These are phyloP conservation scores for Taphrina flavorubra DNA, from an alignment of 1,139 yeast species.

Conservation along the genomic window DNA sequence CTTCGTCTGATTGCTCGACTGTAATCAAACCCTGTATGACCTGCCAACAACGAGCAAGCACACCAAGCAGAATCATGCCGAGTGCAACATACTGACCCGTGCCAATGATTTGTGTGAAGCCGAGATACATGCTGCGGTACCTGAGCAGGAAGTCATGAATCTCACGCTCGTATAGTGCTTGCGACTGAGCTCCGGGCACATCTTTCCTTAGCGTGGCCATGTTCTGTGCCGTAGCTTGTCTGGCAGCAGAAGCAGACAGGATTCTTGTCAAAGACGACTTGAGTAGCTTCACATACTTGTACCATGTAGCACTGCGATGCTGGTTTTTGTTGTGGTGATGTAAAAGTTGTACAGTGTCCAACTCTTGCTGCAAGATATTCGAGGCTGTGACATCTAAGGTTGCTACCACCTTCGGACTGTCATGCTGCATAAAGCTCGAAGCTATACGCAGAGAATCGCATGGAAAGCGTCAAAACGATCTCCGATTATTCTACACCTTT, in stretches of 20 bases:
- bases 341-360: slow-evolving; percentile 14
- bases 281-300: slow-evolving; percentile 12
- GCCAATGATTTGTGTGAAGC: slow-evolving; percentile 33
- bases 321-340: slow-evolving; percentile 37
- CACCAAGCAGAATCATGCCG: slow-evolving; percentile 29
- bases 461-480: no score
- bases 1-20: neutral
- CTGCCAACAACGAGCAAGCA: slow-evolving; percentile 29
- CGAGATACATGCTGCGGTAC: neutral
- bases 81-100: slow-evolving; percentile 39
- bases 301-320: slow-evolving; percentile 32
- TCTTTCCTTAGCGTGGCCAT: neutral
- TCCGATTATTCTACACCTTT: no score
- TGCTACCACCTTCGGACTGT: neutral
- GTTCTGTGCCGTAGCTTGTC: neutral
- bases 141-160: slow-evolving; percentile 4
- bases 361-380: slow-evolving; percentile 12
- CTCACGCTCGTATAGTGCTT: slow-evolving; percentile 7
- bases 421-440: neutral
- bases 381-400: neutral
- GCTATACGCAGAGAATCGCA: no score
- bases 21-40: neutral
- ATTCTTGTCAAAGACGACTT: slow-evolving; percentile 23
- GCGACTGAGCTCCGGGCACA: neutral
- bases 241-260: neutral